Base-by-base conservation (phyloP, 345 rosid genomes). In the Acer negundo region DNA sequence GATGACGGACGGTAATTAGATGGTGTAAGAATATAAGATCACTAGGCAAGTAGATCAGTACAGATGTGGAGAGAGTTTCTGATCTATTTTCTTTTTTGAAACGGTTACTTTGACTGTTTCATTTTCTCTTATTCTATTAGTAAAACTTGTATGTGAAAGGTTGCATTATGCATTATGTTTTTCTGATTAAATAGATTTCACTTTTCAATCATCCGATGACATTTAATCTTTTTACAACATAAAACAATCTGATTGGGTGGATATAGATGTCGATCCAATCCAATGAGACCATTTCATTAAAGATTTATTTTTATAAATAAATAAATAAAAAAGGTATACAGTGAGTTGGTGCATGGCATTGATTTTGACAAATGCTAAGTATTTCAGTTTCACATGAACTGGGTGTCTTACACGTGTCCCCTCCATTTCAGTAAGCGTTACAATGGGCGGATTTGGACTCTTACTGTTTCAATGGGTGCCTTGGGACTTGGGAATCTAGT, bases 321-420 rank as follows among this genome's bases (percentile, higher is more conserved):
- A 3, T 13, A 22, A 23, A 23, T 12, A 9, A n/a, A n/a, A n/a
- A n/a, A n/a, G n/a, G 67, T 10, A 26, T 12, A 26, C 1, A 62
- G 5, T 22, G 13, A 12, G n/a, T 13, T 6, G 40, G 2, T 31
- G 69, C 46, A 24, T 65, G 38, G 66, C 15, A 61, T 7, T n/a
- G 26, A 9, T 6, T 6, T 28, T 31, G 42, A 17, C 67, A 42
- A 42, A 59, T 73, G 67, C 55, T 17, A 28, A 11, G 49, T 23
- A 3, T 16, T 40, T 61, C 16, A 20, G 20, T 55, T 59, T 15
- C 51, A 24, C 20, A 9, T 6, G 16, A 73, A 20, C 56, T 13
- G 76, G 76, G 56, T 72, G 11, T 38, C 53, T 72, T 22, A 4
- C 66, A 72, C 49, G 75, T 59, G 67, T 72, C 75, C 75, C 53